Percentiles rank a stretch among this genome's conserved stretches.
Conservation (phyloP, 768 basidiomycete species). For the Leccinum fibrillosum region DNA sequence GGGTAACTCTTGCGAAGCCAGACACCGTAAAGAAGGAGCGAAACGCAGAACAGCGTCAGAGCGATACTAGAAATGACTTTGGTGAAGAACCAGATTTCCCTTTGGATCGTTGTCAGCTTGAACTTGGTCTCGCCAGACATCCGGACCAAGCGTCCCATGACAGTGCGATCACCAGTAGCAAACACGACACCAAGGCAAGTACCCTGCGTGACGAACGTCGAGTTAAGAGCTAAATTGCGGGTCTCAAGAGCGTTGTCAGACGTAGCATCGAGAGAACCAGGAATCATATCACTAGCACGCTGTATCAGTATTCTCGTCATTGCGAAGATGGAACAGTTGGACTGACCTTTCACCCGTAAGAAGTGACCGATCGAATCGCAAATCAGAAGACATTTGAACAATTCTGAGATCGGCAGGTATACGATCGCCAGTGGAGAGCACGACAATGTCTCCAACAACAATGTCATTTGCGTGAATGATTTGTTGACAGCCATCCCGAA, state of each 20-base stretch:
- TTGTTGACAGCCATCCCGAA: conserved; percentile 47
- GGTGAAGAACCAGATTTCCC: conserved; percentile 49
- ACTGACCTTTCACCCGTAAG: conserved; percentile 48
- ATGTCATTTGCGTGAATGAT: conserved; percentile 52
- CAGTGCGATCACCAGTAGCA: conserved; percentile 41
- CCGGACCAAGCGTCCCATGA: conserved; percentile 55
- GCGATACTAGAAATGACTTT: conserved; percentile 47
- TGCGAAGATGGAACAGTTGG: not conserved
- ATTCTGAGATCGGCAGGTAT: conserved; percentile 60
- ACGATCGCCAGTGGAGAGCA: conserved; percentile 52
- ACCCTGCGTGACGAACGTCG: conserved; percentile 42
- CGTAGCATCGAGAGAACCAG: conserved; percentile 43
- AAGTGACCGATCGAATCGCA: conserved; percentile 51
- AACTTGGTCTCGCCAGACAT: conserved; percentile 46
- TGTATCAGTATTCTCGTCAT: not conserved
- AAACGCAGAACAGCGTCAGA: conserved; percentile 37
- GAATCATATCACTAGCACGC: conserved; percentile 38
- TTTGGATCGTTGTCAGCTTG: conserved; percentile 46
- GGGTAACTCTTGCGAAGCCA: conserved; percentile 38
- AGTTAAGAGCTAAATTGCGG: conserved; percentile 47
- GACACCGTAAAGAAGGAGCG: conserved; percentile 40
- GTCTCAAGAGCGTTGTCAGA: conserved; percentile 49
- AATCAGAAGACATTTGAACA: conserved; percentile 47
- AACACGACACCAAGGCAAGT: conserved; percentile 41
- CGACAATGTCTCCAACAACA: conserved; percentile 55